A percentile compares a stretch with the other conserved stretches of the same genome.
phyloP scores from a whole-genome alignment of 2,329 filamentous ascomycete genomes.

The Elsinoe arachidis region DNA sequence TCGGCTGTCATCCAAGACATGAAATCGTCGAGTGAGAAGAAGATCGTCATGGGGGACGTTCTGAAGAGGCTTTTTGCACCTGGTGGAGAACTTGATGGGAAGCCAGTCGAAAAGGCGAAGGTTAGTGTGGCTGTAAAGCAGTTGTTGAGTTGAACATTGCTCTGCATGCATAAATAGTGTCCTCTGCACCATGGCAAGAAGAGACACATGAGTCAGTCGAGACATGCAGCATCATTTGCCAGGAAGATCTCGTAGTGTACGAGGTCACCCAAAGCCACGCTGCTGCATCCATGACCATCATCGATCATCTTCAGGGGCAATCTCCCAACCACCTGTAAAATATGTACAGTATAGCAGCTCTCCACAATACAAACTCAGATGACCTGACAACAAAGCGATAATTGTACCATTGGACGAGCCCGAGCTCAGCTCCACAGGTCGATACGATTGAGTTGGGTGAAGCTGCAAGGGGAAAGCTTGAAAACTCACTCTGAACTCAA shows the following conservation, averaged over 20 bases:
- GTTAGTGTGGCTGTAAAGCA: slow-evolving; percentile 53
- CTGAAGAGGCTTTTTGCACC: slow-evolving; percentile 52
- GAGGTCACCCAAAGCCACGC: too few relatives aligned
- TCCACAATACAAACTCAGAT: slow-evolving; percentile 2
- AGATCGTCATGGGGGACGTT: slow-evolving; percentile 49
- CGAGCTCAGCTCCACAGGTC: neutral
- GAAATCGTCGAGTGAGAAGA: slow-evolving; percentile 39
- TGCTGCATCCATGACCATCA: neutral
- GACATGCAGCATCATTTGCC: too few relatives aligned
- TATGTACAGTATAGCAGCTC: neutral
- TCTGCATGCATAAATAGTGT: too few relatives aligned
- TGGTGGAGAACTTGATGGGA: slow-evolving; percentile 50
- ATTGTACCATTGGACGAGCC: neutral
- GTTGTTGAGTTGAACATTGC: slow-evolving; percentile 17
- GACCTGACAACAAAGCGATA: neutral
- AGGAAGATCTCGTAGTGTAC: too few relatives aligned
- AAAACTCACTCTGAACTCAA: too few relatives aligned
- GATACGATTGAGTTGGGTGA: neutral
- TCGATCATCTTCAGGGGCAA: neutral
- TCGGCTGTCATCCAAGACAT: slow-evolving; percentile 44
- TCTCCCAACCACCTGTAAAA: neutral
- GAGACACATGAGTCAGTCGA: too few relatives aligned
- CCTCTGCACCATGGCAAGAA: too few relatives aligned
- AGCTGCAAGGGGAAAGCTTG: too few relatives aligned
- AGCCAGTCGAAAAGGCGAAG: slow-evolving; percentile 54